Conservation (phyloP, 1,284 basidiomycete species). For the Schizophyllum amplum region DNA sequence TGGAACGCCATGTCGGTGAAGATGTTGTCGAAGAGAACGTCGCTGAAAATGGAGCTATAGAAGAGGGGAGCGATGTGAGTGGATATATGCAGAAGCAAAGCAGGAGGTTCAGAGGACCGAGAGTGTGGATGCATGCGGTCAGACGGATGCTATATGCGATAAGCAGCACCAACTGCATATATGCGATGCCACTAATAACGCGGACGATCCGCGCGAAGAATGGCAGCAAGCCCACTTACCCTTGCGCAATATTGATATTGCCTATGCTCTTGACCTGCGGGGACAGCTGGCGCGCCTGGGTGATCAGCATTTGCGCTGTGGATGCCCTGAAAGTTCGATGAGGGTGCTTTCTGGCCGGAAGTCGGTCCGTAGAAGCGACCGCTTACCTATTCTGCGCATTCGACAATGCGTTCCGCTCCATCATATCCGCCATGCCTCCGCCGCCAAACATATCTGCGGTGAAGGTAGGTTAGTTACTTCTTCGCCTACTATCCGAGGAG, state of each 20-base stretch:
- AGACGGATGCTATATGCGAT: too few relatives aligned
- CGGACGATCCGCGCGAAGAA: not conserved
- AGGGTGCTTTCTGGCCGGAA: too few relatives aligned
- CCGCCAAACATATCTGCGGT: not conserved
- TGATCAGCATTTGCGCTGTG: constrained; percentile 11
- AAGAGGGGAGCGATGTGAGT: too few relatives aligned
- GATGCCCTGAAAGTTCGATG: not conserved
- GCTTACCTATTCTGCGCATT: constrained; percentile 14
- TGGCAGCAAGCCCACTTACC: constrained; percentile 18
- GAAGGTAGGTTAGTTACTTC: constrained; percentile 28
- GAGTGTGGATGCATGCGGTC: too few relatives aligned
- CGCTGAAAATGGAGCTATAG: constrained; percentile 24
- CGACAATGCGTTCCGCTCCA: constrained; percentile 30
- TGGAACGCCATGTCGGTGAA: constrained; percentile 32
- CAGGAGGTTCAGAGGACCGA: too few relatives aligned
- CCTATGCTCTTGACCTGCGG: constrained; percentile 29
- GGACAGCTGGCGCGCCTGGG: constrained; percentile 28
- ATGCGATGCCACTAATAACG: too few relatives aligned
- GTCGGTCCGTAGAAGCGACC: not conserved
- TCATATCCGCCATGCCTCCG: constrained; percentile 26
- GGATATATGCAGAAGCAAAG: constrained; percentile 2
- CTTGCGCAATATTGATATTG: constrained; percentile 28
- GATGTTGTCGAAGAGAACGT: constrained; percentile 35
- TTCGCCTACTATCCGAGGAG: constrained; percentile 29
- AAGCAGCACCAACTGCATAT: too few relatives aligned